phyloP scores from a whole-genome alignment of 208 protist species.

The Wallacemonas collosoma region DNA sequence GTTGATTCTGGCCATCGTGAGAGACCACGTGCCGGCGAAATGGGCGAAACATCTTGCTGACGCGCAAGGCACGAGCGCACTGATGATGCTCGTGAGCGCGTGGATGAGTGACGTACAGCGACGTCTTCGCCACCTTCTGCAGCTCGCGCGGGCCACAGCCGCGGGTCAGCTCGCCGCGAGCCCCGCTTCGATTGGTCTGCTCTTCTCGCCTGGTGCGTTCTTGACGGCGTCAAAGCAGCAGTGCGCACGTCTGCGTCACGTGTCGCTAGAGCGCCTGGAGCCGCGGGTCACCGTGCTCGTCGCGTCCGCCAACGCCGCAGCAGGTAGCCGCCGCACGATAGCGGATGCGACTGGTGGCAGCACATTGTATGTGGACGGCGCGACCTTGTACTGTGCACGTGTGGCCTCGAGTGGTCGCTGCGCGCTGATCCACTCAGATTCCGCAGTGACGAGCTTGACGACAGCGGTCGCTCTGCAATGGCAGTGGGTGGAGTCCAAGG shows the following conservation, averaged over 20 bases:
- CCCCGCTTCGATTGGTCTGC: constrained; percentile 92
- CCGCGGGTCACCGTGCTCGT: constrained; percentile 60
- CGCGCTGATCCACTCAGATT: constrained; percentile 35
- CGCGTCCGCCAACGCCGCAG: constrained; percentile 19
- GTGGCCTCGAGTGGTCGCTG: constrained; percentile 42
- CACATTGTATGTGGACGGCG: constrained; percentile 28
- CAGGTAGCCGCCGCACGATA: constrained; percentile 1
- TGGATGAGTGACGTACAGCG: constrained; percentile 72
- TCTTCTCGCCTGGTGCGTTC: constrained; percentile 96
- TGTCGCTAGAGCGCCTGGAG: constrained; percentile 94
- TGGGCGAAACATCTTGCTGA: constrained; percentile 74
- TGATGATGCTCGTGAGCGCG: constrained; percentile 41
- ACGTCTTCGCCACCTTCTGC: constrained; percentile 55
- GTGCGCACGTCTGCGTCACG: constrained; percentile 73
- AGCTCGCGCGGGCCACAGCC: constrained; percentile 49
- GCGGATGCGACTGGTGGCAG: not conserved
- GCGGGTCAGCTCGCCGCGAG: constrained; percentile 23
- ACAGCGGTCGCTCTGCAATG: constrained; percentile 42
- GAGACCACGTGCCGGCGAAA: constrained; percentile 76
- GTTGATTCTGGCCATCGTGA: constrained; percentile 84
- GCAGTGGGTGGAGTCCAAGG: constrained; percentile 34
- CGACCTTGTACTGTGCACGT: constrained; percentile 63
- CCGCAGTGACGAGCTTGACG: constrained; percentile 25
- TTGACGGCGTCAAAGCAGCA: constrained; percentile 98
- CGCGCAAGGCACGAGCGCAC: constrained; percentile 31